These are phyloP conservation scores for Cylindrotheca closterium DNA, from an alignment of 108 stramenopile genomes.

Conservation along the genomic window DNA sequence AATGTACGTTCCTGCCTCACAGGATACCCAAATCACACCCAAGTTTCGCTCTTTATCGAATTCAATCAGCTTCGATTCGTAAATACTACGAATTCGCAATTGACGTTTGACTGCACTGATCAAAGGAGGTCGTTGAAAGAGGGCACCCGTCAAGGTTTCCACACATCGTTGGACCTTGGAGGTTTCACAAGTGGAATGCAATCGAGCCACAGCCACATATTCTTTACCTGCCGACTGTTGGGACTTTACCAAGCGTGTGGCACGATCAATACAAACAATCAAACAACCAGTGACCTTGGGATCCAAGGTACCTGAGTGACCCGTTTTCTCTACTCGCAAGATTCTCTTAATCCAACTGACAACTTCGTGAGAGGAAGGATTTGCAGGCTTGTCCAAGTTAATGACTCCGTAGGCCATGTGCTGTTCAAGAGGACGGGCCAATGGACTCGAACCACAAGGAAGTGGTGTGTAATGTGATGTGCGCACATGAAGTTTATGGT, in stretches of 20 bases:
- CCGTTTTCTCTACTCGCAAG: conserved; percentile 99
- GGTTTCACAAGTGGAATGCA: conserved; percentile 91
- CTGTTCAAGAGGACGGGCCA: conserved; percentile 88
- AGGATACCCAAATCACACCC: conserved; percentile 94
- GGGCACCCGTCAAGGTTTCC: conserved; percentile 94
- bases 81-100: conserved; percentile 97
- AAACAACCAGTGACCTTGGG: conserved; percentile 99
- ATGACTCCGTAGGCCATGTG: conserved; percentile 97
- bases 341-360: conserved; percentile 99
- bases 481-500: conserved; percentile 93
- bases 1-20: conserved; percentile 99
- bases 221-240: conserved; percentile 99
- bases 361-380: conserved; percentile 98
- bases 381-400: conserved; percentile 99
- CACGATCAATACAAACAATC: conserved; percentile 99
- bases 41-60: conserved; percentile 95
- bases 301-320: conserved; percentile 99
- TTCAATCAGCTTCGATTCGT: conserved; percentile 95
- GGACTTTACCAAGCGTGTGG: conserved; percentile 98
- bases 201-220: conserved; percentile 97
- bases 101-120: conserved; percentile 99
- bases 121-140: conserved; percentile 99
- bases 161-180: conserved; percentile 90
- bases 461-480: conserved; percentile 99
- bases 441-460: conserved; percentile 93